A percentile compares a stretch with the other conserved stretches of the same genome.
Evolutionary conservation across 257 asterid genomes (phyloP).

Genomic region (Verbascum thapsus): DNA sequence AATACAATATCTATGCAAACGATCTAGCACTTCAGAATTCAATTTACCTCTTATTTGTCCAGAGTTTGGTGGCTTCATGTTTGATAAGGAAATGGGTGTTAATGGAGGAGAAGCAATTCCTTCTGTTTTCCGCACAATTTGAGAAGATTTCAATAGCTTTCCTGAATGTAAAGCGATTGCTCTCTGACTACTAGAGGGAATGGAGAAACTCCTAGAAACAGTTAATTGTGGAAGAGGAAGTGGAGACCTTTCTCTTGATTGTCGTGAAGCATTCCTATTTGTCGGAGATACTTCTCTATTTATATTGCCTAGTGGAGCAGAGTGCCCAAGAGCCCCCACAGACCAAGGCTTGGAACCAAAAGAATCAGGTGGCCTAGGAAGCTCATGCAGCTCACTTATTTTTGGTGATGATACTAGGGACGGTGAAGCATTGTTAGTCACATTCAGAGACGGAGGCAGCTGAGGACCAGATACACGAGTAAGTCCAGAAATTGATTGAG

Average conservation of each 20-base stretch:
- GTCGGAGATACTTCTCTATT: constrained; percentile 68
- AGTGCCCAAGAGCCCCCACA: constrained; percentile 60
- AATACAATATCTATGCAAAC: constrained; percentile 16
- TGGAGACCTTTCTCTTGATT: constrained; percentile 58
- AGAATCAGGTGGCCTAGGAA: constrained; percentile 92
- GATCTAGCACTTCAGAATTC: constrained; percentile 22
- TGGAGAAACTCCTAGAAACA: constrained; percentile 82
- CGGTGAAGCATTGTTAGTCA: constrained; percentile 61
- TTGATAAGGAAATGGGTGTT: constrained; percentile 72
- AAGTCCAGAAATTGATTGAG: constrained; percentile 52
- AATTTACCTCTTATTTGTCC: constrained; percentile 70
- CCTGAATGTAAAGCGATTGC: constrained; percentile 47
- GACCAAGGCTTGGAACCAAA: constrained; percentile 53
- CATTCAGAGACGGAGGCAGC: constrained; percentile 45
- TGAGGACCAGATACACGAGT: constrained; percentile 48
- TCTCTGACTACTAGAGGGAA: constrained; percentile 67
- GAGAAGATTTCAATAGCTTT: constrained; percentile 59
- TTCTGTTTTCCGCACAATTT: constrained; percentile 45
- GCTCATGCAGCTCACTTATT: constrained; percentile 93
- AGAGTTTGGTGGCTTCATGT: constrained; percentile 53
- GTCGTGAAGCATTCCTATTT: constrained; percentile 49
- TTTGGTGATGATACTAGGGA: constrained; percentile 74
- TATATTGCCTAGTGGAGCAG: constrained; percentile 71
- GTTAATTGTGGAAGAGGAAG: constrained; percentile 74
- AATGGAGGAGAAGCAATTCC: constrained; percentile 74